These are phyloP conservation scores for Zelopaecilomyces penicillatus DNA, from an alignment of 2,329 filamentous ascomycete genomes.

Conservation along the genomic window DNA sequence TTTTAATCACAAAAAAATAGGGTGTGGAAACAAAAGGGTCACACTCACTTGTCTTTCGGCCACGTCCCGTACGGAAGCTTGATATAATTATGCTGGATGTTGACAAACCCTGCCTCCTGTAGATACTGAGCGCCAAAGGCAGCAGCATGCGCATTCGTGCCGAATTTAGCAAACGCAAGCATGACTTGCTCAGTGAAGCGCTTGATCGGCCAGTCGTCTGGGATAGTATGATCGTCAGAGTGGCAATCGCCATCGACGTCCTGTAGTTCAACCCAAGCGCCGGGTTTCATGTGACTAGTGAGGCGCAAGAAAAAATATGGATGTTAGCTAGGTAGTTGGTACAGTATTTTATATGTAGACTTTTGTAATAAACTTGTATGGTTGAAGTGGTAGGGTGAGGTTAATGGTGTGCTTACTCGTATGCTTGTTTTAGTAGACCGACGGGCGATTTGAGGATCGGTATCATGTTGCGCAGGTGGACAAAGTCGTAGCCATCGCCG, in stretches of 20 bases:
- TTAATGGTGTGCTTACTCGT: slow-evolving; percentile 15
- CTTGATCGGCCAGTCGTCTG: slow-evolving; percentile 12
- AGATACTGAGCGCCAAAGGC: slow-evolving; percentile 28
- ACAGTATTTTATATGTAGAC: too few species aligned
- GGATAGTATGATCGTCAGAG: slow-evolving; percentile 25
- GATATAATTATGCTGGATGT: slow-evolving; percentile 28
- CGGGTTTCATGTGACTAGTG: slow-evolving; percentile 28
- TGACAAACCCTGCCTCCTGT: slow-evolving; percentile 28
- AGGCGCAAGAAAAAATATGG: too few species aligned
- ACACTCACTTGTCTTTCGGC: slow-evolving; percentile 33
- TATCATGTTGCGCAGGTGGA: slow-evolving; percentile 36
- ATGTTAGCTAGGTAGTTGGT: too few species aligned
- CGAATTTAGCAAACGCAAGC: slow-evolving; percentile 28
- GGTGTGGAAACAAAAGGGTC: neutral
- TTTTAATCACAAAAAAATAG: neutral
- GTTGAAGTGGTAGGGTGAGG: slow-evolving; percentile 23
- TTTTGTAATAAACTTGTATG: neutral
- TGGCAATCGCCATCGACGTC: slow-evolving; percentile 26
- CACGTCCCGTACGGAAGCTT: slow-evolving; percentile 39
- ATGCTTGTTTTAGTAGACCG: slow-evolving; percentile 19
- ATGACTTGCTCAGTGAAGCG: slow-evolving; percentile 17
- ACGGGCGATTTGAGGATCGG: slow-evolving; percentile 27
- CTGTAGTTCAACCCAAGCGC: slow-evolving; percentile 36
- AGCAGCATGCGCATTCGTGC: slow-evolving; percentile 29
- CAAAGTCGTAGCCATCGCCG: slow-evolving; percentile 18